Evolutionary conservation across 768 basidiomycete genomes (phyloP).

Genomic region (Sarcodon aspratus): DNA sequence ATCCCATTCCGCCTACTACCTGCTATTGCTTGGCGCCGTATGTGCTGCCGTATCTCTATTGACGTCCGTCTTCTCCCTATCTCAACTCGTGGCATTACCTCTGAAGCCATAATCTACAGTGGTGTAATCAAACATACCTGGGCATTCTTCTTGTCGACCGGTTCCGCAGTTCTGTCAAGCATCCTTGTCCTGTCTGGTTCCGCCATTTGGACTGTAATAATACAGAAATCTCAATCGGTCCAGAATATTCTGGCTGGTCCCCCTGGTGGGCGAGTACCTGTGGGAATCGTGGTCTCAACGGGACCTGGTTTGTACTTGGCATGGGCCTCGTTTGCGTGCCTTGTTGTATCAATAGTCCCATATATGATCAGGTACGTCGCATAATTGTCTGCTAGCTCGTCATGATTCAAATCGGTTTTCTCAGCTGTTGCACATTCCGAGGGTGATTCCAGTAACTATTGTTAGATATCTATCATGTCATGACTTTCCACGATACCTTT

Average conservation of each 20-base stretch:
- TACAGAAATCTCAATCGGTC: conserved; percentile 50
- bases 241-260: conserved; percentile 37
- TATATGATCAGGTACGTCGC: conserved; percentile 63
- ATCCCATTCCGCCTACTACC: conserved; percentile 64
- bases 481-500: neutral
- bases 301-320: conserved; percentile 55
- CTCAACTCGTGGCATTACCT: neutral
- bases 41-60: conserved; percentile 53
- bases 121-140: conserved; percentile 54
- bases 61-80: conserved; percentile 35
- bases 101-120: conserved; percentile 21
- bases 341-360: conserved; percentile 55
- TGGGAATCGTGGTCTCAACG: conserved; percentile 54
- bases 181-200: conserved; percentile 58
- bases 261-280: conserved; percentile 21
- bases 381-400: neutral
- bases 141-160: conserved; percentile 57
- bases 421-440: conserved; percentile 75
- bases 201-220: conserved; percentile 67
- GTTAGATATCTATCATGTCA: conserved; percentile 4
- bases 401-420: neutral
- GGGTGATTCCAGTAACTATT: conserved; percentile 27
- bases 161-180: conserved; percentile 48
- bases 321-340: conserved; percentile 67
- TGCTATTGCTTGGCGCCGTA: conserved; percentile 63